Conservation (phyloP, 345 rosid species). For the Citrus sp. region DNA sequence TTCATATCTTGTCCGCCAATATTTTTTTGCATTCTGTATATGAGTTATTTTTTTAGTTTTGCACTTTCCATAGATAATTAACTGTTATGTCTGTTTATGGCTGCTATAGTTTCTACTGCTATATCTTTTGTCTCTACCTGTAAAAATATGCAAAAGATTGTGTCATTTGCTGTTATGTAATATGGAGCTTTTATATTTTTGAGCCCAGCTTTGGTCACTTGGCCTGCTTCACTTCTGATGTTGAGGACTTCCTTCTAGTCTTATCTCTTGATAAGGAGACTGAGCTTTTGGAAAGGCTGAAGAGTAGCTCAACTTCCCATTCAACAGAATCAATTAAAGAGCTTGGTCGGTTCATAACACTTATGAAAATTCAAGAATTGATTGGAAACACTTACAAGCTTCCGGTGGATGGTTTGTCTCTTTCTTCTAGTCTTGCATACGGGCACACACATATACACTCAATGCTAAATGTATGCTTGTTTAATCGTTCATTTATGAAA, state of each 20-base stretch:
- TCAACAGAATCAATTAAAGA: constrained; percentile 47
- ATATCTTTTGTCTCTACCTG: not conserved
- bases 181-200: constrained; percentile 17
- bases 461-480: constrained; percentile 6
- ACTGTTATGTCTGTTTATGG: not conserved
- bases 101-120: not conserved
- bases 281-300: constrained; percentile 56
- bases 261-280: constrained; percentile 53
- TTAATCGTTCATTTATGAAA: not conserved
- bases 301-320: constrained; percentile 32
- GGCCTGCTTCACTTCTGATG: constrained; percentile 82
- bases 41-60: constrained; percentile 4
- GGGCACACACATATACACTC: not conserved
- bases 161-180: not conserved
- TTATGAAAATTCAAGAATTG: constrained; percentile 66
- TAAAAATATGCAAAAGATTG: not conserved
- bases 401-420: constrained; percentile 54
- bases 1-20: constrained; percentile 4
- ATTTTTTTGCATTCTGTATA: not conserved
- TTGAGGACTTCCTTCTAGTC: constrained; percentile 66
- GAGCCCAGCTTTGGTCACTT: constrained; percentile 87
- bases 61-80: not conserved
- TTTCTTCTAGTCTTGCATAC: constrained; percentile 9
- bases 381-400: constrained; percentile 48
- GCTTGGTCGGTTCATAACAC: constrained; percentile 71